phyloP scores from a whole-genome alignment of 1,139 yeast species.

The Suhomyces maxii region DNA sequence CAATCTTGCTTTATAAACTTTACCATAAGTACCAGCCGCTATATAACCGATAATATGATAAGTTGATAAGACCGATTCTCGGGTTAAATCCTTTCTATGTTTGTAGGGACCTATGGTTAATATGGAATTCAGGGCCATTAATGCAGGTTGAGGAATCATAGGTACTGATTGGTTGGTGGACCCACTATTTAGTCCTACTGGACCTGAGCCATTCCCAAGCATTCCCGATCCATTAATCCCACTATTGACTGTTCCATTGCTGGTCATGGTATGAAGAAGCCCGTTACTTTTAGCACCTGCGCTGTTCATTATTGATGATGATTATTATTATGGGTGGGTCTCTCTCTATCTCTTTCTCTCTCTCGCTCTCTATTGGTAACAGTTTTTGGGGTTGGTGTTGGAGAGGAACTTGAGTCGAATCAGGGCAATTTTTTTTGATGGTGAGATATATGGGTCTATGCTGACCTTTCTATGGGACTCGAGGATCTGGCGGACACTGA shows the following conservation, averaged over 20 bases:
- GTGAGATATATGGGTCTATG: no score
- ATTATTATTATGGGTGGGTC: background rate
- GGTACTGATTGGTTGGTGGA: slow-evolving; percentile 15
- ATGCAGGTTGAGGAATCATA: slow-evolving; percentile 37
- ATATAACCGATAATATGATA: slow-evolving; percentile 92
- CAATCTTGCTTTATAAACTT: slow-evolving; percentile 85
- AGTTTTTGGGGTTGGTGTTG: no score
- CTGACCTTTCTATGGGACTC: no score
- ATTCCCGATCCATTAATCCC: slow-evolving; percentile 3
- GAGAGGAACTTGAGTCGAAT: no score
- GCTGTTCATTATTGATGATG: background rate
- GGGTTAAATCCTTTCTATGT: slow-evolving; percentile 65
- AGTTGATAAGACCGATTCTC: slow-evolving; percentile 73
- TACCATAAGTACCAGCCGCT: slow-evolving; percentile 98
- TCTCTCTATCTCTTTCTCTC: no score
- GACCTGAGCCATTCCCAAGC: slow-evolving; percentile 1
- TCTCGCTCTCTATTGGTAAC: no score
- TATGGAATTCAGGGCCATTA: slow-evolving; percentile 69
- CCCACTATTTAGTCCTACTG: slow-evolving; percentile 1
- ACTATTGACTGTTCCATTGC: slow-evolving; percentile 2
- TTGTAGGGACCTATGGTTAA: slow-evolving; percentile 73
- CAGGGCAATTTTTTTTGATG: no score
- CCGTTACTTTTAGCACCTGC: slow-evolving; percentile 5
- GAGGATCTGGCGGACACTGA: no score
- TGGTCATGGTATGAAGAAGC: slow-evolving; percentile 5